Percentiles rank a stretch among this genome's conserved stretches.
phyloP scores from a whole-genome alignment of 2,329 filamentous ascomycete genomes.

The Scleromitrula shiraiana region DNA sequence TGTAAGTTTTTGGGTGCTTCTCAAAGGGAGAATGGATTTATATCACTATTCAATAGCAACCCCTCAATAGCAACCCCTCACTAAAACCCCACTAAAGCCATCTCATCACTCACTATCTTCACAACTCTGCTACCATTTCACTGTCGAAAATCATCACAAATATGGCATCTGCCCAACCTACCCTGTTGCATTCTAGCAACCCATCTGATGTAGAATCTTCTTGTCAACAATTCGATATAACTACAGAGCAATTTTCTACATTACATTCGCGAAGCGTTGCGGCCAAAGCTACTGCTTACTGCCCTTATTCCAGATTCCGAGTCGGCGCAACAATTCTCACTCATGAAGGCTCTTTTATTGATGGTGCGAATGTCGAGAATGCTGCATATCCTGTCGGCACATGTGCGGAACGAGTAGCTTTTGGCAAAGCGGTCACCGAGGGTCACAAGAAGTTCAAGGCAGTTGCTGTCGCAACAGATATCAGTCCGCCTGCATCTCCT shows the following conservation, averaged over 20 bases:
- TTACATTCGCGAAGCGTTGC: conserved; percentile 61
- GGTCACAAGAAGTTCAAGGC: conserved; percentile 54
- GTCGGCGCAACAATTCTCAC: conserved; percentile 78
- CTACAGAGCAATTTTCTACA: conserved; percentile 52
- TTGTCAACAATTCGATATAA: conserved; percentile 40
- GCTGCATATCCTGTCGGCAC: conserved; percentile 86
- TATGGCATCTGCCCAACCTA: background rate
- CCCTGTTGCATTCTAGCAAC: background rate
- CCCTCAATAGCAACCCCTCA: background rate
- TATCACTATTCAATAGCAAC: background rate
- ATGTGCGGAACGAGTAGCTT: conserved; percentile 86
- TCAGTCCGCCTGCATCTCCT: conserved; percentile 60
- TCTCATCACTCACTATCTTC: too few species aligned
- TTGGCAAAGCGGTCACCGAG: conserved; percentile 66
- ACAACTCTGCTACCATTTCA: background rate
- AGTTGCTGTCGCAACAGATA: conserved; percentile 78
- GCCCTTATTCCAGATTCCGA: conserved; percentile 62
- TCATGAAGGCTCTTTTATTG: conserved; percentile 37
- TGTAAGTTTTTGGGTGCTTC: too few species aligned
- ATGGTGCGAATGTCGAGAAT: conserved; percentile 89
- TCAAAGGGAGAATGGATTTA: background rate
- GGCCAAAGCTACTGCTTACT: conserved; percentile 76
- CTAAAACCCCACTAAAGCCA: background rate
- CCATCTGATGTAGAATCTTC: background rate
- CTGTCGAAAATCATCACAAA: background rate